Base-by-base conservation (phyloP, 1,284 basidiomycete genomes). In the Earliella scabrosa region DNA sequence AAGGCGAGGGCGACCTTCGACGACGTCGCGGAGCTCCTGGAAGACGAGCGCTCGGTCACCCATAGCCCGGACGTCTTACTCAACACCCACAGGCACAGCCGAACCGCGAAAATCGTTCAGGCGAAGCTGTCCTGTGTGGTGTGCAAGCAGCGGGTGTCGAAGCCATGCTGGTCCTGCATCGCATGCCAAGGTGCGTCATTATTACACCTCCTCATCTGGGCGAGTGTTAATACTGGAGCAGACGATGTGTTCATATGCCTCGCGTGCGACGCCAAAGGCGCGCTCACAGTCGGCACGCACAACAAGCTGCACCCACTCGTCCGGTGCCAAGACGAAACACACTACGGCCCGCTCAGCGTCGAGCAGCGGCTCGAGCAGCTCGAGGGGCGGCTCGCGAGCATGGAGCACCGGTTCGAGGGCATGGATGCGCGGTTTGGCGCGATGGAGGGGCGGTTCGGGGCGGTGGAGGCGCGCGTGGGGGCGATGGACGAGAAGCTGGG, bases 151-250 rank as follows among this genome's bases (percentile, higher is more conserved):
- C 36, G 45, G 0, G 56, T 65, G 9, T 34, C 59, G 3, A 56
- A 59, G 46, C 65, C 66, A 4, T 67, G 62, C 41, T 70, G 66
- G 65, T 67, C 58, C 39, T 73, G 70, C 45, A 56, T 66, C 11
- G 50, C 61, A n/a, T 70, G 69, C 34, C 50, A 45, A n/a, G 60
- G 59, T 48, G 26, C 40, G 52, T 39, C 48, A 18, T n/a, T n/a
- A n/a, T n/a, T n/a, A n/a, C n/a, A n/a, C n/a, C n/a, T n/a, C n/a
- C n/a, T n/a, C n/a, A n/a, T n/a, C n/a, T n/a, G n/a, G n/a, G n/a
- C n/a, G n/a, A n/a, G n/a, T n/a, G n/a, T n/a, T n/a, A n/a, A n/a
- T n/a, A n/a, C n/a, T n/a, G n/a, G n/a, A n/a, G n/a, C 29, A 54
- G 52, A 54, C 21, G 53, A 54, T 32, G 40, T 48, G 6, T 60